Evolutionary conservation across 2,329 filamentous ascomycete genomes (phyloP).

Genomic region (Trichoderma endophyticum): DNA sequence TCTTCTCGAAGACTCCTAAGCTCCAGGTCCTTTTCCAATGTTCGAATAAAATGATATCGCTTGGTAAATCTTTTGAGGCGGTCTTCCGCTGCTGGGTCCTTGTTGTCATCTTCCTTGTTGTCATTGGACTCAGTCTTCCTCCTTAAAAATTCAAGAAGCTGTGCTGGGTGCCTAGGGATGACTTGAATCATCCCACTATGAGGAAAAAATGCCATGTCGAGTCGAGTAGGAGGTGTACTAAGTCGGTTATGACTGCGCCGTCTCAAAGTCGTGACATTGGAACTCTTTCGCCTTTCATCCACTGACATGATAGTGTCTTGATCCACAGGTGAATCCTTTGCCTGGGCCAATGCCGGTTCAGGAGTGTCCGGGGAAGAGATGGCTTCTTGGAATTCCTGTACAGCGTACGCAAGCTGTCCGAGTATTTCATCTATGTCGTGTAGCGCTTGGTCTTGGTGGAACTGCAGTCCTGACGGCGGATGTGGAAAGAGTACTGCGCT

Average conservation of each 20-base stretch:
- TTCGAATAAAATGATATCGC: constrained; percentile 43
- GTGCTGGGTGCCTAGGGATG: constrained; percentile 18
- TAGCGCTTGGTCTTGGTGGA: constrained; percentile 15
- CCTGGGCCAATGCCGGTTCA: background rate
- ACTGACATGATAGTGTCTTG: background rate
- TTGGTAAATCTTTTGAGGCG: constrained; percentile 15
- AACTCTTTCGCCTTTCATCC: background rate
- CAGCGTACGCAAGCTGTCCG: constrained; percentile 13
- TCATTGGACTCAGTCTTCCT: constrained; percentile 21
- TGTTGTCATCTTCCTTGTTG: background rate
- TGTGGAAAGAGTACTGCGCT: constrained; percentile 1
- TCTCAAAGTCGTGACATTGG: background rate
- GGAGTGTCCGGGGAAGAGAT: background rate
- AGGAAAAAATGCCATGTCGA: constrained; percentile 38
- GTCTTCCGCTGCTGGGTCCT: background rate
- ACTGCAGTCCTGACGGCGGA: background rate
- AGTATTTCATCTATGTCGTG: constrained; percentile 18
- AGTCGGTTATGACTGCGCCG: background rate
- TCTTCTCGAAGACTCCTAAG: constrained; percentile 36
- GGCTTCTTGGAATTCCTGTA: constrained; percentile 18
- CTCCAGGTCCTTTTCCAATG: constrained; percentile 48
- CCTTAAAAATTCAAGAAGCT: constrained; percentile 26
- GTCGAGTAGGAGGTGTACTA: constrained; percentile 13
- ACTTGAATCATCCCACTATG: constrained; percentile 28
- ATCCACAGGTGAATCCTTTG: background rate